phyloP scores from a whole-genome alignment of 371 early-diverging fungal species.

The Syncephalis fuscata region DNA sequence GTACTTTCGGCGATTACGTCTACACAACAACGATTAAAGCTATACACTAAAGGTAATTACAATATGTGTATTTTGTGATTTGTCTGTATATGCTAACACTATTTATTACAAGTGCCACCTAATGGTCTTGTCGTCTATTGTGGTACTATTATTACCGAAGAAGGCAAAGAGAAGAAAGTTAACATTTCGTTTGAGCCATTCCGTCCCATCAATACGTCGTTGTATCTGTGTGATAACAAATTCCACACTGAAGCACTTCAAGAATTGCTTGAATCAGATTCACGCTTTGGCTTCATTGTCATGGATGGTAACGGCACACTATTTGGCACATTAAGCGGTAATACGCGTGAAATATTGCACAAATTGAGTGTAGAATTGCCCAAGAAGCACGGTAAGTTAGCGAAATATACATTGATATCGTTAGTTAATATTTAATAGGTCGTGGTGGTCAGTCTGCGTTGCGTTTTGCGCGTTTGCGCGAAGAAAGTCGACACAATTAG shows the following conservation, averaged over 20 bases:
- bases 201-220: conserved; percentile 98
- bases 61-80: background rate
- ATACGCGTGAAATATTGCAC: conserved; percentile 93
- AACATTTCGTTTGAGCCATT: conserved; percentile 99
- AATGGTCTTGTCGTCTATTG: conserved; percentile 94
- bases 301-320: conserved; percentile 99
- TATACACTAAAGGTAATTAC: conserved; percentile 74
- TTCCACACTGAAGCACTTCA: conserved; percentile 97
- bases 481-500: conserved; percentile 99
- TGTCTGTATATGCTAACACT: background rate
- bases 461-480: conserved; percentile 98
- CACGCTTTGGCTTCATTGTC: conserved; percentile 98
- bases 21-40: conserved; percentile 95
- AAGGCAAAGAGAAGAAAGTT: conserved; percentile 99
- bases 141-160: conserved; percentile 96
- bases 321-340: conserved; percentile 96
- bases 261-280: conserved; percentile 90
- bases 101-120: conserved; percentile 43
- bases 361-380: conserved; percentile 95
- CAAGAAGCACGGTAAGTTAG: conserved; percentile 90
- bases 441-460: conserved; percentile 99
- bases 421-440: conserved; percentile 15
- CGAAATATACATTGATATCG: too few relatives aligned
- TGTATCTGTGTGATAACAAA: conserved; percentile 99
- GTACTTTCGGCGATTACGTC: conserved; percentile 98